Conservation (phyloP, 495 filamentous ascomycete genomes). For the Beverwykella pulmonaria region DNA sequence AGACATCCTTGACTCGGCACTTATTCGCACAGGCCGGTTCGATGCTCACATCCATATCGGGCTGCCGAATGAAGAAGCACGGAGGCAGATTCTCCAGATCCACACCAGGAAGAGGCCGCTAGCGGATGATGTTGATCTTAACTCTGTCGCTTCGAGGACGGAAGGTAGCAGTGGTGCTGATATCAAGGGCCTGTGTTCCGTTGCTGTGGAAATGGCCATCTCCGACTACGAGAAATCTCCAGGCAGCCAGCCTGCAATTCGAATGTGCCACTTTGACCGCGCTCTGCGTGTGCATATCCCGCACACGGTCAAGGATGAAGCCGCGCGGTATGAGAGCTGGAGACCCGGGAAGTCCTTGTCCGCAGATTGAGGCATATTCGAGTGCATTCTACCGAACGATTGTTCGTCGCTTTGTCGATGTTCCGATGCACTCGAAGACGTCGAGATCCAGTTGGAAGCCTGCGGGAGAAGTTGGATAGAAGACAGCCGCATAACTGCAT, state of each 20-base stretch:
- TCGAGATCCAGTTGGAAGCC: neutral
- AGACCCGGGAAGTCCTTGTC: slow-evolving; percentile 34
- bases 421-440: slow-evolving; percentile 1
- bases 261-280: slow-evolving; percentile 35
- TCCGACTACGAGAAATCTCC: slow-evolving; percentile 17
- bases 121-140: slow-evolving; percentile 66
- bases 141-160: slow-evolving; percentile 65
- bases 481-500: slow-evolving; percentile 21
- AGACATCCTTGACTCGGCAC: slow-evolving; percentile 80
- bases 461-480: slow-evolving; percentile 3
- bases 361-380: slow-evolving; percentile 15
- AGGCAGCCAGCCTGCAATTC: slow-evolving; percentile 18
- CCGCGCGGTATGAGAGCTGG: slow-evolving; percentile 33
- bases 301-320: slow-evolving; percentile 31
- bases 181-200: slow-evolving; percentile 72
- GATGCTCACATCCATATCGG: slow-evolving; percentile 90
- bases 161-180: slow-evolving; percentile 91
- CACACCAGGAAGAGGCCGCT: slow-evolving; percentile 62
- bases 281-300: slow-evolving; percentile 31
- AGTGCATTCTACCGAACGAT: neutral
- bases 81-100: slow-evolving; percentile 76
- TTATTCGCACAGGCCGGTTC: slow-evolving; percentile 86
- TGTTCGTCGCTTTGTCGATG: neutral
- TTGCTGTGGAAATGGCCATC: slow-evolving; percentile 28
- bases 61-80: slow-evolving; percentile 73